Base-by-base conservation (phyloP, 768 basidiomycete genomes). In the Phlegmacium glaucopus region DNA sequence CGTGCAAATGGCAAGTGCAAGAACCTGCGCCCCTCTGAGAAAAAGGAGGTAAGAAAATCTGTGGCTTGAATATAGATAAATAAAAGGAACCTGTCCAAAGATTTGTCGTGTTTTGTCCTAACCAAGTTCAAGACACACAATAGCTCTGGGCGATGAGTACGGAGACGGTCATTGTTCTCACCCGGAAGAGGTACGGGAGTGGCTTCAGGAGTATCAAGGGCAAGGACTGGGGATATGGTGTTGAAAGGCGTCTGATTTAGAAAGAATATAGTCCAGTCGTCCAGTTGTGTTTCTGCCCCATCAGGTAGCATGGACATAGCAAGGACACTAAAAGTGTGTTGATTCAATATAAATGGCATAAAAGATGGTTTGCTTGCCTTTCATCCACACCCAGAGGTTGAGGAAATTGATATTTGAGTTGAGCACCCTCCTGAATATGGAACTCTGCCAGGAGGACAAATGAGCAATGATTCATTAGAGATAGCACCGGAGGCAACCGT, bases 261-360 rank as follows among this genome's bases (percentile, higher is more conserved):
- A 66, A 95, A 96, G 77, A 99, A 99, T 37, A 97, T 84, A 5
- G 96, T 98, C 94, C 94, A 98, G 67, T 98, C 96, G 63, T 95
- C 92, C 17, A 87, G 70, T 51, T 95, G 90, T 42, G 87, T 83
- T 69, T 99, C 95, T 26, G 94, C 96, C 6, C 96, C 96, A 65
- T 99, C 96, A 9, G 96, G 96, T 16, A 99, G 79, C 96, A 99
- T 99, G 50, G 95, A 79, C 72, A 95, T 95, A 4, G 96, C 96
- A 4, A 99, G 77, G 13, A 94, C 79, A 47, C 94, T 97, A 25
- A 22, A 18, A 60, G 51, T 29, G 42, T 46, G 30, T 39, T 40
- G 26, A 46, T 52, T 61, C 40, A 51, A 42, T 30, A 47, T 39
- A 38, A 45, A 30, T 32, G 25, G 7, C 16, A 47, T 39, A 42